phyloP scores from a whole-genome alignment of 345 rosid species.

The Brassica juncea region DNA sequence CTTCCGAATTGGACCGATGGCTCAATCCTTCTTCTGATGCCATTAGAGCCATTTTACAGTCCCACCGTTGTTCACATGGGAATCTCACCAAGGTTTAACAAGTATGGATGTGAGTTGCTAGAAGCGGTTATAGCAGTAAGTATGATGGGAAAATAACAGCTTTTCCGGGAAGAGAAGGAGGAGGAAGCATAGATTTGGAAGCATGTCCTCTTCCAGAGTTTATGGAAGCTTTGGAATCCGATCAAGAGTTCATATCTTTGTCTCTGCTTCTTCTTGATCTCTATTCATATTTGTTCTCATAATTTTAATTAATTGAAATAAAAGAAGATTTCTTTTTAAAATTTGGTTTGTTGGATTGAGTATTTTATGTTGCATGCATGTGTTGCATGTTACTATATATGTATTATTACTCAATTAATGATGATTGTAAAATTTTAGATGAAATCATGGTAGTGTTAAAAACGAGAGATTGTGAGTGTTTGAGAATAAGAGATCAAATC shows the following conservation, averaged over 20 bases:
- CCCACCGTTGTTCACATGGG: conserved; percentile 52
- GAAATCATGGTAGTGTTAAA: no score
- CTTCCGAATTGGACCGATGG: background rate
- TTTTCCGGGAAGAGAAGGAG: conserved; percentile 61
- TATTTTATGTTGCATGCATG: no score
- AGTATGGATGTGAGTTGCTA: conserved; percentile 63
- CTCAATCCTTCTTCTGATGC: background rate
- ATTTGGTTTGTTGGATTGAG: no score
- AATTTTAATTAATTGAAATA: no score
- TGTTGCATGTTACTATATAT: no score
- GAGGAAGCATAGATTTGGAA: conserved; percentile 68
- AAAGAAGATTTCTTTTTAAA: no score
- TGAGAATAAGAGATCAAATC: no score
- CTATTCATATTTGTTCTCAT: no score
- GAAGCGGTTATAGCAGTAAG: conserved; percentile 66
- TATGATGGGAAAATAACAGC: conserved; percentile 58
- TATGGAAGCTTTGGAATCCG: conserved; percentile 65
- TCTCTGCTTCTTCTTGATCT: background rate
- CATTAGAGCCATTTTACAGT: background rate
- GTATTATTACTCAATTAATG: no score
- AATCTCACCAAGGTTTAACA: conserved; percentile 78
- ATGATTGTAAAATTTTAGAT: no score
- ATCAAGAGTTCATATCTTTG: conserved; percentile 22
- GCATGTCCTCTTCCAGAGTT: conserved; percentile 52
- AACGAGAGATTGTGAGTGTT: no score